Conservation (phyloP, 1,139 yeast genomes). For the Saccharomyces hybrid region DNA sequence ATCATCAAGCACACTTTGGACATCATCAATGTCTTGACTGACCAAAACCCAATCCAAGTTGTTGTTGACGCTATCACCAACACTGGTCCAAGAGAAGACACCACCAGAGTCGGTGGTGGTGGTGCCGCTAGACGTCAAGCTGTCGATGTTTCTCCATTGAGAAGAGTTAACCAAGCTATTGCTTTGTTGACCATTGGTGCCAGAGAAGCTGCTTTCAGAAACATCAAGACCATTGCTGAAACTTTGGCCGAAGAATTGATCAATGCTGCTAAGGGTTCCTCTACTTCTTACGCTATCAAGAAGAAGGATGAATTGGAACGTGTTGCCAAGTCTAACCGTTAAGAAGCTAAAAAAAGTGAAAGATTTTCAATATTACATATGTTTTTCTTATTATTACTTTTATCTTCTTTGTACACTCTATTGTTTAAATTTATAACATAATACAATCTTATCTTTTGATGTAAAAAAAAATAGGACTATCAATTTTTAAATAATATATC, state of each 20-base stretch:
- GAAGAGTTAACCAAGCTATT: slow-evolving; percentile 99
- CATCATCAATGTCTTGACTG: slow-evolving; percentile 95
- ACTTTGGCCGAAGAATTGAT: slow-evolving; percentile 99
- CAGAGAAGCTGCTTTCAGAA: slow-evolving; percentile 99
- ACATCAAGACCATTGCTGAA: slow-evolving; percentile 99
- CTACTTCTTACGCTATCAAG: slow-evolving; percentile 99
- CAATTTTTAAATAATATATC: not conserved
- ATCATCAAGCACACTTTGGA: slow-evolving; percentile 98
- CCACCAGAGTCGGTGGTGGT: slow-evolving; percentile 99
- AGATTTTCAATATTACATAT: not conserved
- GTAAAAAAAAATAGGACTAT: not conserved
- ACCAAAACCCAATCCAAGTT: slow-evolving; percentile 99
- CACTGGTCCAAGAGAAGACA: slow-evolving; percentile 99
- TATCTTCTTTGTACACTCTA: slow-evolving; percentile 1
- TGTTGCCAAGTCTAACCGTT: slow-evolving; percentile 99
- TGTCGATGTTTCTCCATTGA: slow-evolving; percentile 99
- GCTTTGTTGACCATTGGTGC: slow-evolving; percentile 98
- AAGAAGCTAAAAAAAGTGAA: slow-evolving; percentile 33
- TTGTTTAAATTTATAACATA: slow-evolving; percentile 1
- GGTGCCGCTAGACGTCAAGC: slow-evolving; percentile 99
- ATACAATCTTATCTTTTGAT: slow-evolving; percentile 1
- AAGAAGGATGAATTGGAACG: slow-evolving; percentile 99
- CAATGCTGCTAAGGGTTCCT: slow-evolving; percentile 99
- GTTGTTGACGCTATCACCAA: slow-evolving; percentile 98
- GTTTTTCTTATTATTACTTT: not conserved